phyloP scores from a whole-genome alignment of 148 eudicot species.

The Beta vulgaris region DNA sequence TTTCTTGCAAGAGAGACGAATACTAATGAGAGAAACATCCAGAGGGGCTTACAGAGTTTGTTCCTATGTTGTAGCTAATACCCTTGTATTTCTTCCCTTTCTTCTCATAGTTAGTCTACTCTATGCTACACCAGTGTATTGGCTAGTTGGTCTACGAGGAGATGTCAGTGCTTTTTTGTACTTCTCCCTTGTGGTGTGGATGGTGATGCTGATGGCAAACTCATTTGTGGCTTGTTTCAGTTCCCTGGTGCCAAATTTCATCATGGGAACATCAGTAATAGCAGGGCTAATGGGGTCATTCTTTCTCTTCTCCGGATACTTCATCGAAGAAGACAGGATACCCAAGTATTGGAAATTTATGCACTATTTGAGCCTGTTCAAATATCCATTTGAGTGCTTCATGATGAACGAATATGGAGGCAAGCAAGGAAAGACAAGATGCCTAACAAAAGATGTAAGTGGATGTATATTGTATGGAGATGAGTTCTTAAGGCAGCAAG shows the following conservation, averaged over 20 bases:
- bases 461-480: constrained; percentile 57
- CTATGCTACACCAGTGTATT: constrained; percentile 67
- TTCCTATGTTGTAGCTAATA: constrained; percentile 79
- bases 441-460: constrained; percentile 42
- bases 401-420: constrained; percentile 93
- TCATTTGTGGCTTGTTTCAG: constrained; percentile 93
- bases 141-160: constrained; percentile 71
- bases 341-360: constrained; percentile 89
- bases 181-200: constrained; percentile 79
- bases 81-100: constrained; percentile 77
- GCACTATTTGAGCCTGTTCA: constrained; percentile 90
- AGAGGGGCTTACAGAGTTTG: constrained; percentile 90
- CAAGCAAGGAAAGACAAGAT: constrained; percentile 44
- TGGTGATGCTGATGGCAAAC: constrained; percentile 82
- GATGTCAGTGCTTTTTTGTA: constrained; percentile 57
- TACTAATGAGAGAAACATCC: constrained; percentile 75
- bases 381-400: constrained; percentile 96
- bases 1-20: constrained; percentile 86
- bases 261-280: constrained; percentile 90
- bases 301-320: constrained; percentile 91
- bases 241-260: constrained; percentile 84
- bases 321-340: constrained; percentile 64
- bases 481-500: constrained; percentile 70
- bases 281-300: constrained; percentile 91
- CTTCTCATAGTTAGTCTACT: constrained; percentile 57